phyloP scores from a whole-genome alignment of 2,329 filamentous ascomycete species.

The Fusarium luffae region DNA sequence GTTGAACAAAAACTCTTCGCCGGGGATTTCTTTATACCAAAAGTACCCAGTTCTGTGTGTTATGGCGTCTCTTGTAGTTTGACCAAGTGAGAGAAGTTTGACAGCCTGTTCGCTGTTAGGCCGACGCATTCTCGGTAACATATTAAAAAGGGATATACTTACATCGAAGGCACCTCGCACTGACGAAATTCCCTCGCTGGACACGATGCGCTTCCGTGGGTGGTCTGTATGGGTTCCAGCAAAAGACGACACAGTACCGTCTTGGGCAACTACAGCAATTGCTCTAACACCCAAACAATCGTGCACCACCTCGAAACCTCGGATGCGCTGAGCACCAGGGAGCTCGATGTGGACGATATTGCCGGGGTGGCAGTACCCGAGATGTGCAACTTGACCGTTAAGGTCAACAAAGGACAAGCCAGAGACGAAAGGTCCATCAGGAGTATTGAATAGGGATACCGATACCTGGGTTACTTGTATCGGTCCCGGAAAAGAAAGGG shows the following conservation, averaged over 20 bases:
- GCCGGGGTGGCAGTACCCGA: not conserved
- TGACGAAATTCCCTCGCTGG: not conserved
- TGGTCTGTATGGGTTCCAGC: not conserved
- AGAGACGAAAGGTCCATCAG: too few species aligned
- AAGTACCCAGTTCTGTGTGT: not conserved
- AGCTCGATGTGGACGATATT: not conserved
- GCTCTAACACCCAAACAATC: not conserved
- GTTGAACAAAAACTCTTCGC: not conserved
- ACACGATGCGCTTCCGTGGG: not conserved
- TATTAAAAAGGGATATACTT: not conserved
- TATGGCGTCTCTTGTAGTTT: not conserved
- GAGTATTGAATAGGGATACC: too few species aligned
- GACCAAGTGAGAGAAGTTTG: not conserved
- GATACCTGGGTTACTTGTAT: too few species aligned
- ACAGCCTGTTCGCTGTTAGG: not conserved
- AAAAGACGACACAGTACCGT: not conserved
- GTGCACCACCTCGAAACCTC: not conserved
- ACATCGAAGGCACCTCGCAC: not conserved
- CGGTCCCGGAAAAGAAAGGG: too few species aligned
- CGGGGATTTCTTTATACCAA: not conserved
- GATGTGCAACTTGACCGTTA: too few species aligned
- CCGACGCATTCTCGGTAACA: not conserved
- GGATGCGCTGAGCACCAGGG: not conserved
- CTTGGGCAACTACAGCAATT: not conserved
- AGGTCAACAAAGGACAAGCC: too few species aligned